These are phyloP conservation scores for Halophytophthora batemanensis DNA, from an alignment of 352 stramenopile genomes.

Conservation along the genomic window DNA sequence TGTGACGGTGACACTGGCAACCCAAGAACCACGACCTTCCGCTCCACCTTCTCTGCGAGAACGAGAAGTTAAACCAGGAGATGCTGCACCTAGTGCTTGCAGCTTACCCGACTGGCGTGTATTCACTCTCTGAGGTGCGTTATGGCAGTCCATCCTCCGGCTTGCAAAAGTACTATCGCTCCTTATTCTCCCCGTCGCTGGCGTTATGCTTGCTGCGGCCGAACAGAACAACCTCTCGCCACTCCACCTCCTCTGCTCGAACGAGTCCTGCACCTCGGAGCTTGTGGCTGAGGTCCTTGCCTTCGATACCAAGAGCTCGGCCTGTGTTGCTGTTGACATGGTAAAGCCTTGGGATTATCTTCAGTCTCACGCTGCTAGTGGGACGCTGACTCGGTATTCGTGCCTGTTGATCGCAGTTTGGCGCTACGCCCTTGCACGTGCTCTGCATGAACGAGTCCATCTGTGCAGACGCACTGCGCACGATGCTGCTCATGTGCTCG, in stretches of 20 bases:
- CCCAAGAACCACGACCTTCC: conserved; percentile 48
- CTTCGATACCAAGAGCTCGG: conserved; percentile 33
- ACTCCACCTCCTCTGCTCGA: conserved; percentile 52
- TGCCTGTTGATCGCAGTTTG: conserved; percentile 32
- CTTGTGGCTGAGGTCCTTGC: conserved; percentile 35
- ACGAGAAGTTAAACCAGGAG: conserved; percentile 22
- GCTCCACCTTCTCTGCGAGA: conserved; percentile 57
- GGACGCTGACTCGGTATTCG: not conserved
- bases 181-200: not conserved
- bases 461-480: conserved; percentile 28
- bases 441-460: conserved; percentile 66
- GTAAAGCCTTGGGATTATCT: conserved; percentile 5
- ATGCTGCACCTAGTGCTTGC: conserved; percentile 32
- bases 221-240: conserved; percentile 36
- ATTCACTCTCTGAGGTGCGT: conserved; percentile 30
- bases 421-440: conserved; percentile 53
- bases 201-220: not conserved
- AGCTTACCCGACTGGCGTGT: conserved; percentile 24
- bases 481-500: conserved; percentile 38
- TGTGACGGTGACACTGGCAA: not conserved
- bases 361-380: not conserved
- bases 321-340: conserved; percentile 10
- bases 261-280: conserved; percentile 38
- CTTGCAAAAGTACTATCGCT: not conserved
- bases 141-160: not conserved